A percentile compares a stretch with the other conserved stretches of the same genome.
Conservation (phyloP, 768 basidiomycete genomes). For the Auricularia sp. region DNA sequence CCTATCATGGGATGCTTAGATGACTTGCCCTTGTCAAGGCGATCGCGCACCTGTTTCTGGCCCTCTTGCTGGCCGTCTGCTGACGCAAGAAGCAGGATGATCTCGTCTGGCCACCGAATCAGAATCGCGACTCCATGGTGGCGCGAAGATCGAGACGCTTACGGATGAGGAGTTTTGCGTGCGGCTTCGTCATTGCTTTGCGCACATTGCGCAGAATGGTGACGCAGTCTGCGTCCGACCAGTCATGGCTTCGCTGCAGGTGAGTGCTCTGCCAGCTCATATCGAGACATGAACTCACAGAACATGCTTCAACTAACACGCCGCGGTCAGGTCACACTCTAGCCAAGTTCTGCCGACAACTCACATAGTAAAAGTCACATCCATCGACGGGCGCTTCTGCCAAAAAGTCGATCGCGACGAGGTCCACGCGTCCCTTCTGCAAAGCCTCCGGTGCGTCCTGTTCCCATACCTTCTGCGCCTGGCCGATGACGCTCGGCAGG, state of each 20-base stretch:
- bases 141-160: constrained; percentile 12
- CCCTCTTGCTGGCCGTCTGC: constrained; percentile 1
- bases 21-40: neutral
- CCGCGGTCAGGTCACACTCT: neutral
- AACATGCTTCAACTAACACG: constrained; percentile 25
- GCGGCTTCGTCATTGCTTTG: constrained; percentile 22
- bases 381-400: constrained; percentile 24
- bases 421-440: constrained; percentile 24
- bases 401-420: constrained; percentile 31
- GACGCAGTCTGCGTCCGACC: constrained; percentile 28
- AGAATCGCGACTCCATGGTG: too few relatives aligned
- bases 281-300: constrained; percentile 17
- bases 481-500: constrained; percentile 4
- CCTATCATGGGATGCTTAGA: constrained; percentile 11
- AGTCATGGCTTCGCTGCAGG: constrained; percentile 27
- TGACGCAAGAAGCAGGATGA: constrained; percentile 22
- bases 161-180: constrained; percentile 30
- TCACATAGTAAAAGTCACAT: constrained; percentile 34
- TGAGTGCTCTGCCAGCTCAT: neutral
- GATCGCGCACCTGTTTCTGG: neutral
- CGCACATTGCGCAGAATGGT: constrained; percentile 27
- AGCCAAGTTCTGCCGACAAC: constrained; percentile 6
- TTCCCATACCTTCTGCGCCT: constrained; percentile 20
- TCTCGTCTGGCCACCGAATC: constrained; percentile 22
- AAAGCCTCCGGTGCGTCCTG: constrained; percentile 26